Evolutionary conservation across 2,329 filamentous ascomycete genomes (phyloP).

Genomic region (Aspergillus pseudonomiae): DNA sequence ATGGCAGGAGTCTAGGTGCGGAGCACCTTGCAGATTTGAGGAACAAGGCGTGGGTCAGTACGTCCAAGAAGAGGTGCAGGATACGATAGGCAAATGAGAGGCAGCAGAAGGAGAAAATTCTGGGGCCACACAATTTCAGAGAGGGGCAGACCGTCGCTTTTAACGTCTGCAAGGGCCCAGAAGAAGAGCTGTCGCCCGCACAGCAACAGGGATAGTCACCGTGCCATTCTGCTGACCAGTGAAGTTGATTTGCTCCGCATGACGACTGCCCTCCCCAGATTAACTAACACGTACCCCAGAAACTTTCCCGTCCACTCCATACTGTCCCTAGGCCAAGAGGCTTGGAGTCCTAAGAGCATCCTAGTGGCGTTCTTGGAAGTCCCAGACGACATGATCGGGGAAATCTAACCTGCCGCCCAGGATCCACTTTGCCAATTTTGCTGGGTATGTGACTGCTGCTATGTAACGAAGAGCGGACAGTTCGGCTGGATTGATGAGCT

Average conservation of each 20-base stretch:
- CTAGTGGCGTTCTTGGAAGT: slow-evolving; percentile 9
- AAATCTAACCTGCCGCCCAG: background rate
- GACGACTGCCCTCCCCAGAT: slow-evolving; percentile 5
- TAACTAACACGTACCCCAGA: slow-evolving; percentile 1
- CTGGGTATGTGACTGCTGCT: background rate
- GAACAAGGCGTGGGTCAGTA: background rate
- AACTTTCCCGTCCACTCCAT: background rate
- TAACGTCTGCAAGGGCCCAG: background rate
- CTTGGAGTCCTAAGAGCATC: slow-evolving; percentile 12
- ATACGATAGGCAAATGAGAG: slow-evolving; percentile 13
- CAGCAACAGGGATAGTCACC: background rate
- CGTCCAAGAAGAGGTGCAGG: slow-evolving; percentile 1
- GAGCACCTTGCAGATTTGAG: slow-evolving; percentile 6
- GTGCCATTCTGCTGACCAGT: background rate
- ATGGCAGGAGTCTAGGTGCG: slow-evolving; percentile 7
- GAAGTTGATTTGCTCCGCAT: background rate
- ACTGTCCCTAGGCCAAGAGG: slow-evolving; percentile 11
- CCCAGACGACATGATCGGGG: background rate
- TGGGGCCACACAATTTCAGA: background rate
- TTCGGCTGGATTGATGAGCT: background rate
- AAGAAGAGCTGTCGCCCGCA: background rate
- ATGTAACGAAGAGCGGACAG: background rate
- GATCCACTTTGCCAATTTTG: slow-evolving; percentile 2
- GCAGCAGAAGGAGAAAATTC: slow-evolving; percentile 4
- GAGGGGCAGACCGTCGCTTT: slow-evolving; percentile 5